Evolutionary conservation across 2,329 filamentous ascomycete species (phyloP).

Genomic region (Cladophialophora yegresii): DNA sequence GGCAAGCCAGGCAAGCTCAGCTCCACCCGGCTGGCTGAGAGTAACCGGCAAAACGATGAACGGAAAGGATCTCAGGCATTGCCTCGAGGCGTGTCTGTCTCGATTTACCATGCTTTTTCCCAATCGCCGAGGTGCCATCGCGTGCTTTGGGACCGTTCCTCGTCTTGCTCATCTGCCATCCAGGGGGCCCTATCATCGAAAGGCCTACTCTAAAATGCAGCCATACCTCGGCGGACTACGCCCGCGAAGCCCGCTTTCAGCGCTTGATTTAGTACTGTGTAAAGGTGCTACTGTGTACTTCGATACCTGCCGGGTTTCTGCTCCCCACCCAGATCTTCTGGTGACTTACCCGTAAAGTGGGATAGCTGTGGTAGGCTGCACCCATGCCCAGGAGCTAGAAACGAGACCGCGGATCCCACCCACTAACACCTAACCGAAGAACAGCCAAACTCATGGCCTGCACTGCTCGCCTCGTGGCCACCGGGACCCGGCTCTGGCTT

Average conservation of each 20-base stretch:
- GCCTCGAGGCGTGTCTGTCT: background rate
- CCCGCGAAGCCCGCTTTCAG: background rate
- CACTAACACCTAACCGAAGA: constrained; percentile 10
- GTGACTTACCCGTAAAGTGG: background rate
- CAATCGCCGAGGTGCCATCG: constrained; percentile 13
- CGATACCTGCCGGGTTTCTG: background rate
- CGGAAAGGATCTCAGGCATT: too few relatives aligned
- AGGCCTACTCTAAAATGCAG: constrained; percentile 1
- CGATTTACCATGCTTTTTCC: too few relatives aligned
- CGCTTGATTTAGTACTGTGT: background rate
- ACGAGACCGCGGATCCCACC: constrained; percentile 13
- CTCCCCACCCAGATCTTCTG: constrained; percentile 11
- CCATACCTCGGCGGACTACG: background rate
- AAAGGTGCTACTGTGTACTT: background rate
- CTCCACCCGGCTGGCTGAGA: background rate
- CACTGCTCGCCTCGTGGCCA: constrained; percentile 10
- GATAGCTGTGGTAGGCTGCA: background rate
- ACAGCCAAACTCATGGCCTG: background rate
- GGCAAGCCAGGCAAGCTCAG: background rate
- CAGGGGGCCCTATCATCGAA: background rate
- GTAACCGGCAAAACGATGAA: background rate
- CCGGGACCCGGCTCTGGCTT: background rate
- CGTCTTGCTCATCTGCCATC: constrained; percentile 8
- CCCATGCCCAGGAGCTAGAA: constrained; percentile 11
- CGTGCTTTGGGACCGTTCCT: constrained; percentile 8